Evolutionary conservation across 495 filamentous ascomycete genomes (phyloP).

Genomic region (Neurospora sp.): DNA sequence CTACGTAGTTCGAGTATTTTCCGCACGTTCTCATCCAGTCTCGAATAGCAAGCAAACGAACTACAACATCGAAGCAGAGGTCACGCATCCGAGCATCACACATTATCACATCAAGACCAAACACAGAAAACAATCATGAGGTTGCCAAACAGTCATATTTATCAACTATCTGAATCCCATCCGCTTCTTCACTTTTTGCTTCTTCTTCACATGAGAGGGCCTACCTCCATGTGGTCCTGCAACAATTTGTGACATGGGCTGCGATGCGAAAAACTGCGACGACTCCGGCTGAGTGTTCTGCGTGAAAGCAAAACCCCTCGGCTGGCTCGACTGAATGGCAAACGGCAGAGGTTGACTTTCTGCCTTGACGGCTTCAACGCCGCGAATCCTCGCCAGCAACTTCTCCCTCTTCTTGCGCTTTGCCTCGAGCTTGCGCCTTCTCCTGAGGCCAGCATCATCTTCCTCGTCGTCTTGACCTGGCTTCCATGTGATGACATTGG

Average conservation of each 20-base stretch:
- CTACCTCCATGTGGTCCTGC: constrained; percentile 9
- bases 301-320: neutral
- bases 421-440: constrained; percentile 7
- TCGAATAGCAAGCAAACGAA: neutral
- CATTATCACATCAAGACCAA: neutral
- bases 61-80: neutral
- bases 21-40: neutral
- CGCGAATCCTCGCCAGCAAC: constrained; percentile 9
- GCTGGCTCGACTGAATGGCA: constrained; percentile 4
- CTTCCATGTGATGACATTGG: constrained; percentile 10
- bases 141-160: neutral
- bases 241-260: constrained; percentile 14
- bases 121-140: neutral
- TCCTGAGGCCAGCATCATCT: constrained; percentile 8
- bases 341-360: neutral
- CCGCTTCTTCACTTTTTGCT: constrained; percentile 9
- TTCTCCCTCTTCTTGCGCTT: constrained; percentile 8
- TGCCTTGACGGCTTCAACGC: neutral
- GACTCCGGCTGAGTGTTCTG: neutral
- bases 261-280: constrained; percentile 2
- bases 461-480: constrained; percentile 6
- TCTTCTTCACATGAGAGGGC: constrained; percentile 5
- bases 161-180: constrained; percentile 8
- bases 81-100: neutral
- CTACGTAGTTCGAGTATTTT: neutral